Conservation (phyloP, 305 asterid species). For the Fraxinus albicans region DNA sequence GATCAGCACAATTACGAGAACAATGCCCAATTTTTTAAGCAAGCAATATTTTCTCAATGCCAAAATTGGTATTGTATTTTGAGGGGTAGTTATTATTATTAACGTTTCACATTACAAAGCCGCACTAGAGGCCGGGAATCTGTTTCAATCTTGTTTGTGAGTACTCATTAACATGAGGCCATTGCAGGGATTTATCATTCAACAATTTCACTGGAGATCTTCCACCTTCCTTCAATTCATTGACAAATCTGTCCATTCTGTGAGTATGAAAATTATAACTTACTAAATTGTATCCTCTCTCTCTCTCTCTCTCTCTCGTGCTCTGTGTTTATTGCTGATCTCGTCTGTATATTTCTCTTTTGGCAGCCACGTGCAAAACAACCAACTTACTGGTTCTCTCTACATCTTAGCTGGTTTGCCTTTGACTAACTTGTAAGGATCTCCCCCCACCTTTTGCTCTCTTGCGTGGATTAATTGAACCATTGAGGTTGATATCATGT, state of each 20-base stretch:
- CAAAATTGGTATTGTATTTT: background rate
- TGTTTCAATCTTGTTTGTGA: constrained; percentile 3
- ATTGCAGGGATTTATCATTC: constrained; percentile 77
- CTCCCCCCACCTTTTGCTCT: constrained; percentile 7
- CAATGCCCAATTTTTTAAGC: background rate
- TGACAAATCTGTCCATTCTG: constrained; percentile 86
- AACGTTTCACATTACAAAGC: background rate
- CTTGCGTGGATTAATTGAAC: constrained; percentile 13
- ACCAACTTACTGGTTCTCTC: constrained; percentile 80
- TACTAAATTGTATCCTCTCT: background rate
- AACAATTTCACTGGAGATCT: constrained; percentile 88
- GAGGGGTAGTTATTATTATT: background rate
- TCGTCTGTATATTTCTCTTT: constrained; percentile 26
- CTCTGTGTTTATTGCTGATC: constrained; percentile 19
- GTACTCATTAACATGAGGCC: constrained; percentile 26
- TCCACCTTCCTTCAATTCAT: constrained; percentile 64
- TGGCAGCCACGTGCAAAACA: constrained; percentile 74
- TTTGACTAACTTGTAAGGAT: constrained; percentile 73
- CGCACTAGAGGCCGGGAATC: background rate
- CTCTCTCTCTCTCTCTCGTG: background rate
- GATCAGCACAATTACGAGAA: background rate
- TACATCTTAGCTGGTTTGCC: constrained; percentile 69
- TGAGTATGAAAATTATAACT: constrained; percentile 41
- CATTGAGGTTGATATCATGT: background rate
- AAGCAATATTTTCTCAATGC: background rate